Evolutionary conservation across 148 eudicot genomes (phyloP).

Genomic region (Fagopyrum esculentum): DNA sequence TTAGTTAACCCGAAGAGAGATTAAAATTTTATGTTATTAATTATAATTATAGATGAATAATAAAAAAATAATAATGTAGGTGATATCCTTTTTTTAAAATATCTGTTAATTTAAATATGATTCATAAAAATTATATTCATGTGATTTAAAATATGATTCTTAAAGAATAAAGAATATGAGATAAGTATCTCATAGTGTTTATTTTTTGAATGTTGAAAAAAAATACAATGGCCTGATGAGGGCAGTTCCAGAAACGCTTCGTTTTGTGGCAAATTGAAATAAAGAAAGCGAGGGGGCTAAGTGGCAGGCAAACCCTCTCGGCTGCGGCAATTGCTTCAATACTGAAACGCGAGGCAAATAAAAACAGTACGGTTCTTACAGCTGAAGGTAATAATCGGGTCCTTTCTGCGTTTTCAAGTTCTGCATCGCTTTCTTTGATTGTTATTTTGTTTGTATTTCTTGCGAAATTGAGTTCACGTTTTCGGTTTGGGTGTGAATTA

Average conservation of each 20-base stretch:
- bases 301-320: slow-evolving; percentile 1
- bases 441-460: not conserved
- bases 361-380: not conserved
- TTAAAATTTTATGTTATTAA: too few species aligned
- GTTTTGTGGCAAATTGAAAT: slow-evolving; percentile 3
- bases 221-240: too few species aligned
- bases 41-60: too few species aligned
- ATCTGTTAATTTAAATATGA: too few species aligned
- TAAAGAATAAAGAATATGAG: too few species aligned
- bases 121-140: too few species aligned
- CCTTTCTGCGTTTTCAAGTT: not conserved
- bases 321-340: not conserved
- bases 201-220: too few species aligned
- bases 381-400: not conserved
- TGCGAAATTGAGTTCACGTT: not conserved
- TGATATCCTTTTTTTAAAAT: too few species aligned
- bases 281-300: not conserved
- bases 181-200: too few species aligned
- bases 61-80: too few species aligned
- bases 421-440: not conserved
- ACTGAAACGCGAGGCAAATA: not conserved
- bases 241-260: not conserved
- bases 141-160: too few species aligned
- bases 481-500: not conserved
- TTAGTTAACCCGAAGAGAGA: too few species aligned